Conservation (phyloP, 192 early-diverging fungal species). For the Backusella sp. region DNA sequence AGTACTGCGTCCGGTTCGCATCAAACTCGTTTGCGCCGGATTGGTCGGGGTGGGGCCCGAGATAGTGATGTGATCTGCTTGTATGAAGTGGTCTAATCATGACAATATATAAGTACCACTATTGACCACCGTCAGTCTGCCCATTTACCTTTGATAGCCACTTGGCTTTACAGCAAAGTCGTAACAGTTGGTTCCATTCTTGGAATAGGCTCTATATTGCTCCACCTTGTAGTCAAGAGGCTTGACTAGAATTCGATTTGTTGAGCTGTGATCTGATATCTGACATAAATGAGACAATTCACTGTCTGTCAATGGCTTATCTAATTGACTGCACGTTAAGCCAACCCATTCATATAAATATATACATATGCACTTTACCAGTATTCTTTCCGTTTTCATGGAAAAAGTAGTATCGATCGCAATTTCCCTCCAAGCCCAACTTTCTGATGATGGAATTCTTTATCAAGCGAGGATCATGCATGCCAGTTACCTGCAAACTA, state of each 20-base stretch:
- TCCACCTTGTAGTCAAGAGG: conserved; percentile 7
- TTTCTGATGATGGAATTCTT: conserved; percentile 24
- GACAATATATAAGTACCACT: neutral
- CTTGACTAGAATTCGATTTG: conserved; percentile 12
- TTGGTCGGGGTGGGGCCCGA: neutral
- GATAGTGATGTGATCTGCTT: neutral
- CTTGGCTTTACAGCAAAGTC: conserved; percentile 3
- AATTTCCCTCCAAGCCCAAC: conserved; percentile 19
- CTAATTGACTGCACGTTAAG: neutral
- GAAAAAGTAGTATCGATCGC: conserved; percentile 26
- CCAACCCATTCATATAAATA: neutral
- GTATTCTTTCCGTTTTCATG: conserved; percentile 24
- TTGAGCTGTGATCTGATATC: conserved; percentile 18
- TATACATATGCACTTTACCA: neutral
- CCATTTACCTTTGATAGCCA: conserved; percentile 9
- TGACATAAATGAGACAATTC: conserved; percentile 20
- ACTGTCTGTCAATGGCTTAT: conserved; percentile 9
- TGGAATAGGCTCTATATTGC: neutral
- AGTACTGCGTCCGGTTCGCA: neutral
- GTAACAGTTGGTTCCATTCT: conserved; percentile 9
- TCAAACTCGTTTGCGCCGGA: neutral
- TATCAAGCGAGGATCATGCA: conserved; percentile 18
- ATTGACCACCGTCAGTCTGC: neutral
- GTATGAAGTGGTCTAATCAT: neutral
- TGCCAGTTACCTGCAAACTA: conserved; percentile 27